A percentile compares a stretch with the other conserved stretches of the same genome.
Evolutionary conservation across 257 asterid genomes (phyloP).

Genomic region (Knoxia roxburghii): DNA sequence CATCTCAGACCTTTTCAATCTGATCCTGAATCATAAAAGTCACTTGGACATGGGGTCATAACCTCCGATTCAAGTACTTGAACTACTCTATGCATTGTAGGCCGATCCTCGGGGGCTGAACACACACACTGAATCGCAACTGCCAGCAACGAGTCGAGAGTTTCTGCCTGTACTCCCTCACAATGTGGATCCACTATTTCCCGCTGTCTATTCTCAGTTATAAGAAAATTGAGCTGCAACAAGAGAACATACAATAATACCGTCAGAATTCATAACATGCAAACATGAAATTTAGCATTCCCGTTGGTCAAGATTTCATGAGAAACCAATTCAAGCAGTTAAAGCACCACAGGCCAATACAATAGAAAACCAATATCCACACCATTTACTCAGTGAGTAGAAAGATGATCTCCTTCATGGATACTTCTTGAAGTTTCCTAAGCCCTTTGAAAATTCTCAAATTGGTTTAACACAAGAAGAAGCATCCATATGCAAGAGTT

Average conservation of each 20-base stretch:
- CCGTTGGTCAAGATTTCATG: neutral
- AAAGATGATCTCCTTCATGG: neutral
- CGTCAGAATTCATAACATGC: neutral
- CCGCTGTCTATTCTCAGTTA: constrained; percentile 65
- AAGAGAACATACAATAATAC: neutral
- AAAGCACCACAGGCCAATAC: neutral
- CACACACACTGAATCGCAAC: constrained; percentile 84
- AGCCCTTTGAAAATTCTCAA: neutral
- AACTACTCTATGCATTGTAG: constrained; percentile 86
- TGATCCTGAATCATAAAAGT: constrained; percentile 78
- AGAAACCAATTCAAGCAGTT: neutral
- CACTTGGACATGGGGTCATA: constrained; percentile 89
- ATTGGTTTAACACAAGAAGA: neutral
- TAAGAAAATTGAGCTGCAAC: constrained; percentile 70
- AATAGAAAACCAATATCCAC: neutral
- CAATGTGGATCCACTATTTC: constrained; percentile 78
- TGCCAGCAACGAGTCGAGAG: constrained; percentile 68
- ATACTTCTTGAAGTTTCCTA: neutral
- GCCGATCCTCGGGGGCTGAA: constrained; percentile 83
- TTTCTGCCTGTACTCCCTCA: constrained; percentile 70
- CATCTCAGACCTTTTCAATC: constrained; percentile 39
- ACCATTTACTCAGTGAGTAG: neutral
- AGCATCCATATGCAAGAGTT: neutral
- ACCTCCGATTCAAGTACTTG: constrained; percentile 90
- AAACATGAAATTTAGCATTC: neutral